Evolutionary conservation across 2,329 filamentous ascomycete species (phyloP), one percentile per base, ranked within the genome.

Genomic region (Chalaropsis ovoidea): DNA sequence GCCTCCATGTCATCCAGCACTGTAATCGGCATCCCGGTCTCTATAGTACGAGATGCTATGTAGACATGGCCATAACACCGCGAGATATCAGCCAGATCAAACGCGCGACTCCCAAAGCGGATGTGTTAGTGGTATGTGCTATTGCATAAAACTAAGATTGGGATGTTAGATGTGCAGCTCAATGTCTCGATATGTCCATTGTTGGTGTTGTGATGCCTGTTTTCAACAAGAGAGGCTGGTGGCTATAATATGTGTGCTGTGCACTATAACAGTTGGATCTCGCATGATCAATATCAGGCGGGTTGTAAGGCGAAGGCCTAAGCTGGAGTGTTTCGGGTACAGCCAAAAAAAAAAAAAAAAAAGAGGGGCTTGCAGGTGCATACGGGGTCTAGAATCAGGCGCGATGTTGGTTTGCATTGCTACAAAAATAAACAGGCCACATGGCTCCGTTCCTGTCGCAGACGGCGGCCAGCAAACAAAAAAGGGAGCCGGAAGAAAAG

Each of bases 111-210:
- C 27, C 11, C 24, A 56, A 58, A 58, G 24, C 4, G 6, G 31
- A 52, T 39, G 27, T 35, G 15, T 58, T 39, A 58, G 17, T 58
- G 54, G 8, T 4, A 27, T 17, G 31, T 58, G 54, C 54, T 39
- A 58, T 58, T 58, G 54, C 54, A 58, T 58, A 15, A 58, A 22
- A 39, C n/a, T 58, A 58, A 58, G 17, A 58, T 58, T 58, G 54
- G 27, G 24, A 58, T 39, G 17, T 35, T 39, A 8, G 54, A 58
- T 39, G 54, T 31, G 54, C 27, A 58, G 54, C 31, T 58, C 8
- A 10, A 39, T 58, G 54, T 39, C 27, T 8, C 13, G n/a, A 58
- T 39, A 35, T 35, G 52, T 35, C 52, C n/a, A 56, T 31, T 31
- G 11, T 15, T n/a, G 31, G 54, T 22, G 19, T 39, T 58, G 24